Evolutionary conservation across 305 asterid species (phyloP), one percentile per base, ranked within the genome.

Genomic region (Rubia balearica): DNA sequence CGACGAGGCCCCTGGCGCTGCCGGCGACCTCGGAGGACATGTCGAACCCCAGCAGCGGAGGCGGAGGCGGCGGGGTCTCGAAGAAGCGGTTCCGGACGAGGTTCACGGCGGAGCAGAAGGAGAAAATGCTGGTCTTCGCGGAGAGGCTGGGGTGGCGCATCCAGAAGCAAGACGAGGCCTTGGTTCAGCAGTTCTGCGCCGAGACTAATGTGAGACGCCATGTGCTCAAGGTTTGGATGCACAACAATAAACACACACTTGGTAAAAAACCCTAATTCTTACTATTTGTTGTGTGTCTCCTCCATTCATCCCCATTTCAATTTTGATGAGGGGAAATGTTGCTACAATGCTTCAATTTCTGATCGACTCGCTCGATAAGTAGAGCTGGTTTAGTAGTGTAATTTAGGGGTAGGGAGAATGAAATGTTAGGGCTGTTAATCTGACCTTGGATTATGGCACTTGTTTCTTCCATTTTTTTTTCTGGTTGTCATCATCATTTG

Each of bases 201-300:
- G 92, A 88, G 59, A 40, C 74, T 11, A 87, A 86, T 24, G 78
- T 89, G 36, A 82, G 79, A 64, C 76, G 90, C 57, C 89, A 87
- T 43, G 96, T 89, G 57, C 84, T 87, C 68, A 87, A 87, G 75
- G 96, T 89, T 22, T 89, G 94, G 94, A 89, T 89, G 96, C 96
- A 89, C 81, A 89, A 89, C 76, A 89, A 89, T 78, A 89, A 89
- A 73, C 88, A 84, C 77, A 79, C 83, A 38, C 67, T 79, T n/a
- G 83, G 85, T 79, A 82, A 79, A 79, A 79, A 77, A 75, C 78
- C 83, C 74, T 82, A 79, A 74, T n/a, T 19, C 36, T 38, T 63
- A 57, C 59, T 51, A 7, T 59, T 22, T 67, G 17, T 30, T 27
- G 33, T 57, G 67, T 62, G n/a, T 69, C 0, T 10, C 41, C 55